Conservation (phyloP, 495 filamentous ascomycete genomes). For the Aspergillus taichungensis region DNA sequence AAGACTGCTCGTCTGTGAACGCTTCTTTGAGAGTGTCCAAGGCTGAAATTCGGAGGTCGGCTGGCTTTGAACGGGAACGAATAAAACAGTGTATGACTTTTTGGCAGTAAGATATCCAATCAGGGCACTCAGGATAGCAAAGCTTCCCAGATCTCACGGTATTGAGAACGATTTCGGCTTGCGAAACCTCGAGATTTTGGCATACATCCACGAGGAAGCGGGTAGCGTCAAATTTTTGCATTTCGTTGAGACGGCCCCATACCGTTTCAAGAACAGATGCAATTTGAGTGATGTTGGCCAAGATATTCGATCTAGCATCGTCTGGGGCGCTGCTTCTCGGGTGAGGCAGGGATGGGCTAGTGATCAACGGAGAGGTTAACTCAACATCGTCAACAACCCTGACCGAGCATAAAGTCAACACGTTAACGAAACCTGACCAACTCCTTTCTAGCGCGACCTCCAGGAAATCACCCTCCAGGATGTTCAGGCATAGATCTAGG, state of each 20-base stretch:
- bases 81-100: conserved; percentile 59
- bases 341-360: conserved; percentile 15
- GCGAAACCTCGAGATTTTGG: conserved; percentile 33
- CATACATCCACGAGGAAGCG: conserved; percentile 31
- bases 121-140: conserved; percentile 59
- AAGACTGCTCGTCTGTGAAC: conserved; percentile 42
- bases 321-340: conserved; percentile 19
- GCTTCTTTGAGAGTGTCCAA: conserved; percentile 59
- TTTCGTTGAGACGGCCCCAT: conserved; percentile 32
- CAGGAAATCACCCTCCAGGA: conserved; percentile 31
- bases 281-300: conserved; percentile 31
- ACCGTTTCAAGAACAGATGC: conserved; percentile 29
- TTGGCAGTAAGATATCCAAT: conserved; percentile 57
- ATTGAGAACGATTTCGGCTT: conserved; percentile 35
- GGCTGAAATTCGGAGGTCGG: conserved; percentile 58
- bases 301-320: conserved; percentile 30
- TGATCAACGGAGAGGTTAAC: conserved; percentile 6
- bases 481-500: conserved; percentile 37
- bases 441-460: conserved; percentile 24
- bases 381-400: conserved; percentile 34
- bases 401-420: conserved; percentile 61
- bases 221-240: conserved; percentile 29
- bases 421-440: conserved; percentile 25
- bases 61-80: conserved; percentile 49
- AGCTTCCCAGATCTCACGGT: conserved; percentile 36